A percentile compares a stretch with the other conserved stretches of the same genome.
Evolutionary conservation across 2,329 filamentous ascomycete genomes (phyloP).

Genomic region (Chaetomiaceae sp.): DNA sequence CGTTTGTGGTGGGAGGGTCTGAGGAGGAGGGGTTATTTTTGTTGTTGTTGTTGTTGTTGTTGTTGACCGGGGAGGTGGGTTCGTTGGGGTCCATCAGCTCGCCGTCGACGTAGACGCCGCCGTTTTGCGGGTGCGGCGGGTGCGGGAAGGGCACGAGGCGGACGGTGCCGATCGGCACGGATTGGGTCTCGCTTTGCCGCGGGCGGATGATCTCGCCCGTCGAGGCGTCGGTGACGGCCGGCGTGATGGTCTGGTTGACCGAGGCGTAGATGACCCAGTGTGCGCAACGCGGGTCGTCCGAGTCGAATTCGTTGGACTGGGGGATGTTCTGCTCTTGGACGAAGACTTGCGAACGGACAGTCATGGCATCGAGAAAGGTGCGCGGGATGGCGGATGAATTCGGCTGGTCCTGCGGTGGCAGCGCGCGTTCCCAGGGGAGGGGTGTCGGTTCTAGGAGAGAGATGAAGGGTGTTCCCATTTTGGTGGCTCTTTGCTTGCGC

Average conservation of each 20-base stretch:
- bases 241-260: constrained; percentile 45
- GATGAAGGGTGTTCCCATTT: constrained; percentile 43
- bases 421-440: constrained; percentile 42
- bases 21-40: not conserved
- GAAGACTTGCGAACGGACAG: constrained; percentile 57
- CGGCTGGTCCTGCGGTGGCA: constrained; percentile 40
- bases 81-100: constrained; percentile 29
- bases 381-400: constrained; percentile 41
- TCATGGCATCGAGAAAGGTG: constrained; percentile 61
- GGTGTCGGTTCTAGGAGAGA: constrained; percentile 47
- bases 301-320: constrained; percentile 70
- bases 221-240: constrained; percentile 39
- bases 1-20: constrained; percentile 12
- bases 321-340: constrained; percentile 55
- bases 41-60: not conserved
- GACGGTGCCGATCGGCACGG: constrained; percentile 66
- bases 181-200: constrained; percentile 42
- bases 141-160: constrained; percentile 81
- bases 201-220: constrained; percentile 39
- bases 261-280: constrained; percentile 85
- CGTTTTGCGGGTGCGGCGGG: constrained; percentile 54
- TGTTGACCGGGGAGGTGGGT: not conserved
- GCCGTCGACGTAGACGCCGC: constrained; percentile 46
- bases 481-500: not conserved
- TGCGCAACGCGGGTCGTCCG: constrained; percentile 64